These are phyloP conservation scores for Xanthoceras sorbifolium DNA, from an alignment of 345 rosid genomes.

Conservation along the genomic window DNA sequence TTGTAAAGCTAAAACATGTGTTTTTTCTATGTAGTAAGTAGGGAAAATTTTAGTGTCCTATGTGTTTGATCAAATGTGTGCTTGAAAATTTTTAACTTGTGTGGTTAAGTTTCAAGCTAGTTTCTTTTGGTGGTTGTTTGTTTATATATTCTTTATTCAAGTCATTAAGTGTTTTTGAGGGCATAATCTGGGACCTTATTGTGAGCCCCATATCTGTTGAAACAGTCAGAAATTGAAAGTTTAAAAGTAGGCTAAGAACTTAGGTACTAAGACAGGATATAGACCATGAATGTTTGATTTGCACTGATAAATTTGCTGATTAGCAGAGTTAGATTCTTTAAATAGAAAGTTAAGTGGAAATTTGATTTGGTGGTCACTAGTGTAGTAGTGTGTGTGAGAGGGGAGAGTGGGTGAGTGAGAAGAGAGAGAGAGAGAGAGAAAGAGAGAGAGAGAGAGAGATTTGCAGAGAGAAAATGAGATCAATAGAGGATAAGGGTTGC, in stretches of 20 bases:
- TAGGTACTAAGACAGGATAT: background rate
- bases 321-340: background rate
- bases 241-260: background rate
- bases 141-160: background rate
- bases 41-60: conserved; percentile 10
- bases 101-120: background rate
- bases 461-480: conserved; percentile 57
- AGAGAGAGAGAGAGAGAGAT: conserved; percentile 43
- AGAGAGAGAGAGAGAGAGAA: conserved; percentile 29
- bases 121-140: background rate
- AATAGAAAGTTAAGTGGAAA: background rate
- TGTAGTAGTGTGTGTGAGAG: conserved; percentile 18
- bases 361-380: background rate
- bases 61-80: conserved; percentile 12
- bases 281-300: background rate
- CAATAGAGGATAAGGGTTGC: conserved; percentile 61
- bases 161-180: background rate
- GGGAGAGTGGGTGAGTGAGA: conserved; percentile 18
- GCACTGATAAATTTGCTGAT: background rate
- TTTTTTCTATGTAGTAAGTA: background rate
- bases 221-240: background rate
- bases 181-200: background rate
- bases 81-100: background rate
- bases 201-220: conserved; percentile 1
- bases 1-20: conserved; percentile 7